Evolutionary conservation across 2,329 filamentous ascomycete species (phyloP).

Genomic region (Trichoderma sp.): DNA sequence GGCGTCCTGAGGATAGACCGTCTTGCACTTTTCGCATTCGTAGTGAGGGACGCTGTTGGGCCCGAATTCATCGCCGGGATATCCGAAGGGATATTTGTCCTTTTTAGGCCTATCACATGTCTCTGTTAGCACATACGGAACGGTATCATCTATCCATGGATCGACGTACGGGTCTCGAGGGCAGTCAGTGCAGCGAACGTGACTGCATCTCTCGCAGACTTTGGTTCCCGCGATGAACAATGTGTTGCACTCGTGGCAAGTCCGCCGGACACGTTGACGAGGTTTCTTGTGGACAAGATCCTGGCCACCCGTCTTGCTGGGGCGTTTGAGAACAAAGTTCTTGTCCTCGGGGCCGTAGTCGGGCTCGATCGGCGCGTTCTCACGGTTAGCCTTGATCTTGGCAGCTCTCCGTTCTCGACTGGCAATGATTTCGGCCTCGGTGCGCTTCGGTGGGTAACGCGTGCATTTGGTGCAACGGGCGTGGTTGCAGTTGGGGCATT

Average conservation of each 20-base stretch:
- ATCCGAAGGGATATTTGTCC: constrained; percentile 69
- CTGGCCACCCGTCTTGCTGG: constrained; percentile 66
- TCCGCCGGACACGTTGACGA: constrained; percentile 72
- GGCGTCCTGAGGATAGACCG: constrained; percentile 55
- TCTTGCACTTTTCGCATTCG: constrained; percentile 65
- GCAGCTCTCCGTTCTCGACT: constrained; percentile 55
- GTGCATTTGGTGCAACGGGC: constrained; percentile 78
- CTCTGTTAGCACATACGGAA: constrained; percentile 9
- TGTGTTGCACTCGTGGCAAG: constrained; percentile 72
- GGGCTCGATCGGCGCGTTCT: constrained; percentile 56
- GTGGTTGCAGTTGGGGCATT: constrained; percentile 78
- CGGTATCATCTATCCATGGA: background rate
- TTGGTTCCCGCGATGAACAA: constrained; percentile 63
- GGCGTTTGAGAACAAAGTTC: constrained; percentile 60
- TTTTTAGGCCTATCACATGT: constrained; percentile 59
- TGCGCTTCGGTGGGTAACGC: constrained; percentile 69
- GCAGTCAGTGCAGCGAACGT: constrained; percentile 77
- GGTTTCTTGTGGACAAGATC: constrained; percentile 73
- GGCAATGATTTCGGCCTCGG: constrained; percentile 56
- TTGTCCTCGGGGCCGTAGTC: constrained; percentile 52
- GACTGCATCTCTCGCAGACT: constrained; percentile 68
- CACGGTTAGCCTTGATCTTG: constrained; percentile 57
- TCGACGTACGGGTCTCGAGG: constrained; percentile 73
- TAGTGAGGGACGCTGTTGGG: constrained; percentile 55
- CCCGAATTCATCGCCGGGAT: constrained; percentile 66